phyloP scores from a whole-genome alignment of 1,139 yeast species.

The Scheffersomyces insectosa region DNA sequence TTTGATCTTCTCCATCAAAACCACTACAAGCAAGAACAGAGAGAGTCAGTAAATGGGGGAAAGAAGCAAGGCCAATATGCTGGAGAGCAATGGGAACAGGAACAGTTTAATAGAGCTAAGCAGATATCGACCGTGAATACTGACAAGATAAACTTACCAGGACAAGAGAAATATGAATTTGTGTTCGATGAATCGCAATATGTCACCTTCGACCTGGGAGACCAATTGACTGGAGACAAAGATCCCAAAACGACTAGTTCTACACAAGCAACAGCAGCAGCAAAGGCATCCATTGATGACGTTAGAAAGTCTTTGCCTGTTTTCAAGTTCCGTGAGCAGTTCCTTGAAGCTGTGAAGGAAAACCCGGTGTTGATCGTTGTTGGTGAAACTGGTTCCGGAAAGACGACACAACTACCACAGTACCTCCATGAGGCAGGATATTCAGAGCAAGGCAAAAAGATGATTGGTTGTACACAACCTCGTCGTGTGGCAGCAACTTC shows the following conservation, averaged over 20 bases:
- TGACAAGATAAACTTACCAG: conserved; percentile 49
- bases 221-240: conserved; percentile 25
- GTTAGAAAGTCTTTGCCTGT: conserved; percentile 77
- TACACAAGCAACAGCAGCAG: conserved; percentile 23
- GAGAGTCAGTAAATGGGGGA: conserved; percentile 6
- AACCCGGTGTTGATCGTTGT: conserved; percentile 84
- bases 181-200: conserved; percentile 81
- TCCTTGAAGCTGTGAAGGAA: conserved; percentile 60
- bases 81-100: conserved; percentile 61
- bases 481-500: conserved; percentile 95
- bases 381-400: conserved; percentile 98
- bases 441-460: conserved; percentile 36
- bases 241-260: conserved; percentile 20
- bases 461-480: conserved; percentile 93
- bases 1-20: conserved; percentile 36
- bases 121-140: conserved; percentile 24
- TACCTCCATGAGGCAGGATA: conserved; percentile 83
- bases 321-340: conserved; percentile 57
- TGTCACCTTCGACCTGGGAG: conserved; percentile 61
- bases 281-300: conserved; percentile 40
- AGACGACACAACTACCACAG: conserved; percentile 94
- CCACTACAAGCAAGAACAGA: conserved; percentile 18
- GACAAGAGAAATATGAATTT: conserved; percentile 64
- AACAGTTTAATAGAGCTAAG: conserved; percentile 56
- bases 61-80: conserved; percentile 25